Evolutionary conservation across 2,329 filamentous ascomycete genomes (phyloP).

Genomic region (Colletotrichum eleusines): DNA sequence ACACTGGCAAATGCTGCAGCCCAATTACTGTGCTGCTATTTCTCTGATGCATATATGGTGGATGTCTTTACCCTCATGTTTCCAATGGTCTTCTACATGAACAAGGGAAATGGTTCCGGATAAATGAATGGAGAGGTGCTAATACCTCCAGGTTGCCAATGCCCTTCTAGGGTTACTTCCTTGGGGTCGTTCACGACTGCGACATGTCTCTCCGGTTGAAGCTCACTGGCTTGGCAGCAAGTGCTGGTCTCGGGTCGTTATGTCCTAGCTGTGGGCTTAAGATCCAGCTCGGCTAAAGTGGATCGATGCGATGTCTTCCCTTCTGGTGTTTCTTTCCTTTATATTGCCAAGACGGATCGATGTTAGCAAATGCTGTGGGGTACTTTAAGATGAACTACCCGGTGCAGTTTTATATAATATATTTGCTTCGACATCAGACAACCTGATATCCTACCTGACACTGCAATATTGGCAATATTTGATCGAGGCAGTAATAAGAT

Average conservation of each 20-base stretch:
- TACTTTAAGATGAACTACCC: not conserved
- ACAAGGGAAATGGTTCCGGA: too few species aligned
- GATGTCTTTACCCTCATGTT: slow-evolving; percentile 74
- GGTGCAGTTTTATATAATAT: too few species aligned
- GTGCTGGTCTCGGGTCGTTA: slow-evolving; percentile 1
- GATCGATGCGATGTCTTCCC: not conserved
- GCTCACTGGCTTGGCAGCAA: slow-evolving; percentile 33
- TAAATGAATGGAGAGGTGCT: too few species aligned
- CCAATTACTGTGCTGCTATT: slow-evolving; percentile 64
- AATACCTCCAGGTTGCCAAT: too few species aligned
- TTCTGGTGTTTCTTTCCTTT: slow-evolving; percentile 4
- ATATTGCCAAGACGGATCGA: not conserved
- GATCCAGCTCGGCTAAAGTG: slow-evolving; percentile 10
- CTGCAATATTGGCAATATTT: not conserved
- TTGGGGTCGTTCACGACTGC: slow-evolving; percentile 62
- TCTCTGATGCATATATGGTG: slow-evolving; percentile 65
- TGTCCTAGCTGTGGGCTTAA: slow-evolving; percentile 9
- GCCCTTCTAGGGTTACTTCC: slow-evolving; percentile 68
- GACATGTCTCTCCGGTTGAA: slow-evolving; percentile 70
- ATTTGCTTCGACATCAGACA: too few species aligned
- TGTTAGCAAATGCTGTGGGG: not conserved
- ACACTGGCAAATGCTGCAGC: slow-evolving; percentile 30
- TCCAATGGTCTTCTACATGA: too few species aligned
- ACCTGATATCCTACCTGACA: not conserved
- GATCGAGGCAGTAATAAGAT: not conserved